Base-by-base conservation (phyloP, 2,329 filamentous ascomycete genomes). In the Colletotrichum echinochloae region DNA sequence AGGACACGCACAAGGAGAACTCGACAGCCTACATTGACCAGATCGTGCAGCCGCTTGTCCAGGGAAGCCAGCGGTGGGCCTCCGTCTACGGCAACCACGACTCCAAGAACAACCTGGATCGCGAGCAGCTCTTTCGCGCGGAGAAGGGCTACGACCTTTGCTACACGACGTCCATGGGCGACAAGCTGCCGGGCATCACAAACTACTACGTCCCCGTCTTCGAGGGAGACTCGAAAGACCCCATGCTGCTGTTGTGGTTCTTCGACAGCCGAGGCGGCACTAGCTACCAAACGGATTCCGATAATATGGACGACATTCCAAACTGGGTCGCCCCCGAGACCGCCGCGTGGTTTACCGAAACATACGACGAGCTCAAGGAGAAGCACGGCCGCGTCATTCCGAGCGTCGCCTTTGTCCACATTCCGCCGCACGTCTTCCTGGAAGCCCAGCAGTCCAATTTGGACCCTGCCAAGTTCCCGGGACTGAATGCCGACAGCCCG, bases 71-170 rank as follows among this genome's bases (percentile, higher is more conserved):
- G 0, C 80, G 80, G 1, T 90, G 88, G 84, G 87, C 87, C 2
- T 86, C 84, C 1, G 86, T 87, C 0, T 90, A 90, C 67, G 89
- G 89, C 6, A 91, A 91, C 70, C 88, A 91, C 75, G 88, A 91
- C 74, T 84, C 81, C 63, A 78, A 85, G 56, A 83, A 79, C 69
- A 86, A 86, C 59, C 75, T 87, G 23, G 83, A 83, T 3, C 80
- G 81, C 72, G 79, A 78, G 2, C 64, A 77, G 0, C 73, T 81
- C 2, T 77, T 80, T 1, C 85, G 84, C 2, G 78, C 86, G 1
- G 85, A 84, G 12, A 90, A 89, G 72, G 89, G 89, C 75, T 88
- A 85, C 67, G 71, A 71, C 74, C 89, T 8, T 83, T 83, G 0
- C 78, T 90, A 2, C 88, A 85, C 74, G 76, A 79, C 14, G 70